These are phyloP conservation scores for Phytophthora capsici DNA, from an alignment of 352 stramenopile species.

Conservation along the genomic window DNA sequence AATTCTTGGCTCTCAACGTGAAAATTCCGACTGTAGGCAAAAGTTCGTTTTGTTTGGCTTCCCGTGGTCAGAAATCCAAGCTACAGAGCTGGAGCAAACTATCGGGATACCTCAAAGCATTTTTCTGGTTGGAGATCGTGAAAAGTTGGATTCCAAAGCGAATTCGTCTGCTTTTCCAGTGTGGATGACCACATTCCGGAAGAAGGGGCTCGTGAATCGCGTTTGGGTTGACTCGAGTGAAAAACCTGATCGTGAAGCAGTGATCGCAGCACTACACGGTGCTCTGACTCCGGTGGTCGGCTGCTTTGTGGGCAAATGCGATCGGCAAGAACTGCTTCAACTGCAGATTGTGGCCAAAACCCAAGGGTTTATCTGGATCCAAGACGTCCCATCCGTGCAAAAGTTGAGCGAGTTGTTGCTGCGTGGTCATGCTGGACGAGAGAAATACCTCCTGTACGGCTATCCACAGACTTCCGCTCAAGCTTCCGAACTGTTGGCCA, in stretches of 20 bases:
- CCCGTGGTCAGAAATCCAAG: slow-evolving; percentile 36
- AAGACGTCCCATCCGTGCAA: slow-evolving; percentile 11
- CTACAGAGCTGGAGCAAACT: slow-evolving; percentile 35
- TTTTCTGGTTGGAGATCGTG: slow-evolving; percentile 6
- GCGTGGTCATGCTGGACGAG: slow-evolving; percentile 18
- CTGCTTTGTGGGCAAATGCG: slow-evolving; percentile 37
- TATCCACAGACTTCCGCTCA: slow-evolving; percentile 35
- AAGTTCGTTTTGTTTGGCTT: slow-evolving; percentile 59
- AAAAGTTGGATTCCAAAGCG: slow-evolving; percentile 5
- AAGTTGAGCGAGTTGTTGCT: slow-evolving; percentile 34
- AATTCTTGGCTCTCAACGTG: slow-evolving; percentile 22
- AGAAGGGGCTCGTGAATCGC: slow-evolving; percentile 25
- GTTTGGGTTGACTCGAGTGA: slow-evolving; percentile 26
- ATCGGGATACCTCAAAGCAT: slow-evolving; percentile 34
- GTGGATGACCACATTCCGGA: slow-evolving; percentile 22
- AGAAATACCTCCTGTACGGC: slow-evolving; percentile 42
- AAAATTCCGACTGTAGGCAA: slow-evolving; percentile 15
- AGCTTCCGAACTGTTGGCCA: slow-evolving; percentile 21
- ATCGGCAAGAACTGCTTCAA: slow-evolving; percentile 12
- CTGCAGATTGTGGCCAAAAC: slow-evolving; percentile 23
- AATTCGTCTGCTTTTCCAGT: slow-evolving; percentile 19
- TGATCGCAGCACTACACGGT: slow-evolving; percentile 5
- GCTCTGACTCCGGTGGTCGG: slow-evolving; percentile 32
- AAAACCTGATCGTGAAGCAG: neutral
- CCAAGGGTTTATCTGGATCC: slow-evolving; percentile 40